Percentiles rank a stretch among this genome's conserved stretches.
These are phyloP conservation scores for Gracilariopsis chorda DNA, from an alignment of 23 red algal species.

Conservation along the genomic window DNA sequence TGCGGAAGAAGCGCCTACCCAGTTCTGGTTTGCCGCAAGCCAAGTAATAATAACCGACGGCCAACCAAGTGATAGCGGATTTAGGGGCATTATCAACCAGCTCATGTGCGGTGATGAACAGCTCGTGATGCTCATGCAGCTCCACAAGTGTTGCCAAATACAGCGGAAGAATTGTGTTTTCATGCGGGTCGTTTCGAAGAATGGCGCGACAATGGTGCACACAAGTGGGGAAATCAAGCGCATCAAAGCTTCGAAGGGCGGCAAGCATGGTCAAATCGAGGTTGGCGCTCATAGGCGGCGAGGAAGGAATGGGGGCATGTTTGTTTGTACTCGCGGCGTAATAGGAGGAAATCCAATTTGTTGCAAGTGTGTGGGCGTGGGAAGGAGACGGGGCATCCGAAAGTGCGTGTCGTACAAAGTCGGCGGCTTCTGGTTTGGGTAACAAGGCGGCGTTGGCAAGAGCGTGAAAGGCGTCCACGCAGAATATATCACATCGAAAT, in stretches of 20 bases:
- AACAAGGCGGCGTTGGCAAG: conserved; percentile 51
- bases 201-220: conserved; percentile 3
- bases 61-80: conserved; percentile 62
- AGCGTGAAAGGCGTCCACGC: conserved; percentile 54
- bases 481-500: conserved; percentile 47
- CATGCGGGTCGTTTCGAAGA: conserved; percentile 30
- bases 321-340: conserved; percentile 28
- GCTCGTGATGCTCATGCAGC: conserved; percentile 35
- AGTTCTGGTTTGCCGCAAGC: conserved; percentile 59
- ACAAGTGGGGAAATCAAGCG: conserved; percentile 19
- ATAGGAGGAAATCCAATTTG: conserved; percentile 33
- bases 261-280: not conserved
- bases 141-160: conserved; percentile 70
- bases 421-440: not conserved
- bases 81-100: conserved; percentile 74
- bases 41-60: conserved; percentile 87
- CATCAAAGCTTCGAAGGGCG: conserved; percentile 12
- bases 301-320: not conserved
- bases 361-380: conserved; percentile 1
- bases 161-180: not conserved
- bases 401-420: conserved; percentile 25
- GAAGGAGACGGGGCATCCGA: not conserved
- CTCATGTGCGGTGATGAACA: conserved; percentile 77
- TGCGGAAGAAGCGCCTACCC: conserved; percentile 78
- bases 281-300: not conserved